These are phyloP conservation scores for Curvularia sp. DNA, from an alignment of 2,329 filamentous ascomycete species.

Conservation along the genomic window DNA sequence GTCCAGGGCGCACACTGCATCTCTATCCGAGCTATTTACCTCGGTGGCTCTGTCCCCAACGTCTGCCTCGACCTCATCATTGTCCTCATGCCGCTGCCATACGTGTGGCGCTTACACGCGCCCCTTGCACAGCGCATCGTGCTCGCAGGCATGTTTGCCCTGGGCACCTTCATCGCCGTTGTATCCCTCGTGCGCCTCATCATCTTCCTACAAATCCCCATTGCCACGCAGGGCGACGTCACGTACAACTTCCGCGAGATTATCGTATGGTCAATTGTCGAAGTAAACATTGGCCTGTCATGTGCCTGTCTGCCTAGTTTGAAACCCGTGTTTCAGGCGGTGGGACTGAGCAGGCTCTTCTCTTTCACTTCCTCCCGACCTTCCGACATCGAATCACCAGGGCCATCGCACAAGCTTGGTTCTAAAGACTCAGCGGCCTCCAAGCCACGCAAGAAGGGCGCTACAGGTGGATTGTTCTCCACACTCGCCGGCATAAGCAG, in stretches of 20 bases:
- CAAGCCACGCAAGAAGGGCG: conserved; percentile 28
- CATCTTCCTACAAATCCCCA: conserved; percentile 34
- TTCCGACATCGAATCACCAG: conserved; percentile 20
- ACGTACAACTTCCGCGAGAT: conserved; percentile 40
- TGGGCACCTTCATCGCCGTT: conserved; percentile 35
- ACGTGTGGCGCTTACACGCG: conserved; percentile 35
- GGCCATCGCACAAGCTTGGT: neutral
- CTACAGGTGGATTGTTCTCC: conserved; percentile 31
- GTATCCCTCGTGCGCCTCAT: conserved; percentile 33
- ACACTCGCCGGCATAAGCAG: conserved; percentile 30
- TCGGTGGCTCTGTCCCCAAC: conserved; percentile 36
- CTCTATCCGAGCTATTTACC: conserved; percentile 25
- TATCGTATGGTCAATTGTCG: conserved; percentile 35
- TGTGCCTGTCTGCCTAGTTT: conserved; percentile 34
- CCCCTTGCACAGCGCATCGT: conserved; percentile 31
- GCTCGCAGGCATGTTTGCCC: conserved; percentile 32
- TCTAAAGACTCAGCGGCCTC: neutral
- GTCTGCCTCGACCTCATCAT: conserved; percentile 33
- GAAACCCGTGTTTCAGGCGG: conserved; percentile 24
- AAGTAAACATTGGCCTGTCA: conserved; percentile 33
- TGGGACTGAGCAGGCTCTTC: conserved; percentile 31
- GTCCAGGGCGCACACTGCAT: conserved; percentile 30
- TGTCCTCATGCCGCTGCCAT: conserved; percentile 34
- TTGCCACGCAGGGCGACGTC: conserved; percentile 24
- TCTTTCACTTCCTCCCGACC: conserved; percentile 27